A percentile compares a stretch with the other conserved stretches of the same genome.
Conservation (phyloP, 1,139 yeast genomes). For the Saccharomyces pastorianus region DNA sequence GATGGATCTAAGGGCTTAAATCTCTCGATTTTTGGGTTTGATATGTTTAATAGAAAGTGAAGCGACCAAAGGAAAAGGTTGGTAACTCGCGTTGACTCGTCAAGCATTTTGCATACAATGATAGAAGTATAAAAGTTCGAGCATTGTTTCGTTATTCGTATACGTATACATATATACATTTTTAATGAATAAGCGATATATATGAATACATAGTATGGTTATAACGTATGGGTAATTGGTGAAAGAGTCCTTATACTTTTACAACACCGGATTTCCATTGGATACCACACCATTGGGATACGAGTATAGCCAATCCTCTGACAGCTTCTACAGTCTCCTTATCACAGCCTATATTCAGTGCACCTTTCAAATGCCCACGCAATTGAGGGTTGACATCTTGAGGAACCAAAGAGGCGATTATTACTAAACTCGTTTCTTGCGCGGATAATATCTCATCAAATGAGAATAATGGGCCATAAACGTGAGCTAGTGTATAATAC, state of each 20-base stretch:
- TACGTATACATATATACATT: neutral
- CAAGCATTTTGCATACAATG: neutral
- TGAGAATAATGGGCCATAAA: constrained; percentile 70
- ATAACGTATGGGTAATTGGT: neutral
- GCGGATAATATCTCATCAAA: constrained; percentile 55
- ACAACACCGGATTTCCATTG: constrained; percentile 43
- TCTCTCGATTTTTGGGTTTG: constrained; percentile 17
- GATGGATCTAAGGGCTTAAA: constrained; percentile 10
- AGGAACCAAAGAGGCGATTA: constrained; percentile 75
- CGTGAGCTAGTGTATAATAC: constrained; percentile 62
- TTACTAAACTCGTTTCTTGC: constrained; percentile 67
- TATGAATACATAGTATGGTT: neutral
- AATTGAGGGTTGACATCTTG: constrained; percentile 93
- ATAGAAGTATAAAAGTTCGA: neutral
- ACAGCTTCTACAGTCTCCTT: constrained; percentile 53
- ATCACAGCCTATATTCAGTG: constrained; percentile 69
- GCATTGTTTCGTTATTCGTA: neutral
- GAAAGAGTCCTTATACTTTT: constrained; percentile 13
- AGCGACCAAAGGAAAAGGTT: neutral
- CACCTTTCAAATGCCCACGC: constrained; percentile 85
- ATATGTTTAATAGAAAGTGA: constrained; percentile 8
- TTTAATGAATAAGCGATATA: neutral
- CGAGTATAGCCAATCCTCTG: constrained; percentile 53
- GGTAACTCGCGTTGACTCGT: too few relatives aligned
- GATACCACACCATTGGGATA: constrained; percentile 71